phyloP scores from a whole-genome alignment of 2,329 filamentous ascomycete species.

The Phyllosticta citriasiana region DNA sequence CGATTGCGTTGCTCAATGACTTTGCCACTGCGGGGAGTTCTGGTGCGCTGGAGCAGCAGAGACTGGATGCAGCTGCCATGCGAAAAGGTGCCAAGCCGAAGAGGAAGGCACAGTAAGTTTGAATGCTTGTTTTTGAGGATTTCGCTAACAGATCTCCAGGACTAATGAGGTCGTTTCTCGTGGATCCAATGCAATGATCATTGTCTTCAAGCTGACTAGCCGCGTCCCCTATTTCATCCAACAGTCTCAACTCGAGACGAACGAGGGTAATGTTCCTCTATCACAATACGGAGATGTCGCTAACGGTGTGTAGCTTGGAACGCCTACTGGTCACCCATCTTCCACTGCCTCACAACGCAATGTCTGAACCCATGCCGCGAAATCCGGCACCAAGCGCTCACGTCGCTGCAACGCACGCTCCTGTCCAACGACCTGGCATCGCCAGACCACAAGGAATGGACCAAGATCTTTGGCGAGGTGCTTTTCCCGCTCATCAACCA shows the following conservation, averaged over 20 bases:
- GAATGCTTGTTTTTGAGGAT: not conserved
- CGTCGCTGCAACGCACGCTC: slow-evolving; percentile 73
- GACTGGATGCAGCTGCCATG: slow-evolving; percentile 46
- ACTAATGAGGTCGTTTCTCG: slow-evolving; percentile 65
- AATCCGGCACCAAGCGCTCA: slow-evolving; percentile 80
- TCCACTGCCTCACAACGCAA: slow-evolving; percentile 77
- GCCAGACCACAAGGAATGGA: slow-evolving; percentile 84
- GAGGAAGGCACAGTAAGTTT: slow-evolving; percentile 43
- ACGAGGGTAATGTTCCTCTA: slow-evolving; percentile 51
- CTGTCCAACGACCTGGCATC: slow-evolving; percentile 76
- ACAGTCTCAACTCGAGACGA: slow-evolving; percentile 83
- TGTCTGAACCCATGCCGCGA: slow-evolving; percentile 92
- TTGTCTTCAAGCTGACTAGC: slow-evolving; percentile 72
- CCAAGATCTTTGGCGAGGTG: slow-evolving; percentile 86
- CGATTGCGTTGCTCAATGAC: slow-evolving; percentile 73
- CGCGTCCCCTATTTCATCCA: slow-evolving; percentile 80
- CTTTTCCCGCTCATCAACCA: slow-evolving; percentile 83
- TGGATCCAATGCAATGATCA: slow-evolving; percentile 68
- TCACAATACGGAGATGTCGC: not conserved
- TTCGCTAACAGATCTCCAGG: slow-evolving; percentile 26
- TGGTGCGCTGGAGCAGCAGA: slow-evolving; percentile 59
- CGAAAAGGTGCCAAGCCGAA: slow-evolving; percentile 44
- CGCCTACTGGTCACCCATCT: slow-evolving; percentile 94
- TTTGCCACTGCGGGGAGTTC: slow-evolving; percentile 78
- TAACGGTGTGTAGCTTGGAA: slow-evolving; percentile 62